Evolutionary conservation across 257 asterid species (phyloP).

Genomic region (Striga asiatica): DNA sequence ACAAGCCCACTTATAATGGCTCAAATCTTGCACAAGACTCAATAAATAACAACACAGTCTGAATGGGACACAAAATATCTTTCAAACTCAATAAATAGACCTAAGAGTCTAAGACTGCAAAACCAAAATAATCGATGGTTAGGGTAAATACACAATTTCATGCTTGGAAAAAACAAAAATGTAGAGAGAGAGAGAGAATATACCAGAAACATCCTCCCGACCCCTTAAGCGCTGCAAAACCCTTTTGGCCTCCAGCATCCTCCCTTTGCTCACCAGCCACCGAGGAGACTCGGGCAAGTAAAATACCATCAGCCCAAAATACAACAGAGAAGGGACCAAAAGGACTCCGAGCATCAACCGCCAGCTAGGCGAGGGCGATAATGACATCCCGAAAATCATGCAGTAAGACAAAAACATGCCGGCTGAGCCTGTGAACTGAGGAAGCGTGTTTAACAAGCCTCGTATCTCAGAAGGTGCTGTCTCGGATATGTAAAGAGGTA

Average conservation of each 20-base stretch:
- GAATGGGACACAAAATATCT: no score
- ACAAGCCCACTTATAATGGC: no score
- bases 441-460: conserved; percentile 66
- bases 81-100: no score
- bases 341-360: conserved; percentile 77
- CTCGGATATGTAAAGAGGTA: conserved; percentile 76
- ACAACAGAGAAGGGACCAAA: conserved; percentile 58
- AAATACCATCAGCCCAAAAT: conserved; percentile 39
- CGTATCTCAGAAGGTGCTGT: conserved; percentile 77
- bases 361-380: conserved; percentile 57
- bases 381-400: conserved; percentile 67
- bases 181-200: not conserved
- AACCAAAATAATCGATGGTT: no score
- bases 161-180: not conserved
- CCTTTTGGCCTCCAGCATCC: conserved; percentile 56
- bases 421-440: conserved; percentile 63
- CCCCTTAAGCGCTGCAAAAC: conserved; percentile 69
- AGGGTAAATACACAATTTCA: no score
- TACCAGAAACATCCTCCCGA: conserved; percentile 76
- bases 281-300: conserved; percentile 82
- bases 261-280: conserved; percentile 83
- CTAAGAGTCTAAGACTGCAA: no score
- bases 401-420: conserved; percentile 79
- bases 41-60: no score
- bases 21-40: no score